These are phyloP conservation scores for Russula ochroleuca DNA, from an alignment of 768 basidiomycete genomes.

Conservation along the genomic window DNA sequence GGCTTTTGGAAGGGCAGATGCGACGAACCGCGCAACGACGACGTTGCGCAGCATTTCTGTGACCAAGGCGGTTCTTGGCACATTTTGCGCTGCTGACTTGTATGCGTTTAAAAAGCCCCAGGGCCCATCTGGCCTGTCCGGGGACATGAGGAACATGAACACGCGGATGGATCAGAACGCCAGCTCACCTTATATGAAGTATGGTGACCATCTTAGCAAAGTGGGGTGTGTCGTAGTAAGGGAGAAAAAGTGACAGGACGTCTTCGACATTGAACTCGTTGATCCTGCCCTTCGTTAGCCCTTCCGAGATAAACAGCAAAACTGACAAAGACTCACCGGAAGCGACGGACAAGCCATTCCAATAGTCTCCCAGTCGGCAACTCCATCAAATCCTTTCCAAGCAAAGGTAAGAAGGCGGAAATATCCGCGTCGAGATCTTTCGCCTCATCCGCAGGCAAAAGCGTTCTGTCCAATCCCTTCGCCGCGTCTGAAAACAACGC, in stretches of 20 bases:
- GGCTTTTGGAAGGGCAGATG: conserved; percentile 57
- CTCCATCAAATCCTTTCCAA: conserved; percentile 82
- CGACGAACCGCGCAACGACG: conserved; percentile 69
- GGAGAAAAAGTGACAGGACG: conserved; percentile 77
- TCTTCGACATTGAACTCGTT: conserved; percentile 88
- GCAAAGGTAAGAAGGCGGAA: conserved; percentile 55
- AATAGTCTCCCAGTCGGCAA: conserved; percentile 75
- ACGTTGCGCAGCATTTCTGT: conserved; percentile 69
- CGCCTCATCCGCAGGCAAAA: conserved; percentile 59
- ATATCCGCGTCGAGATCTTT: conserved; percentile 60
- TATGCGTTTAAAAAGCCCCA: conserved; percentile 71
- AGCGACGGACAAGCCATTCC: conserved; percentile 93
- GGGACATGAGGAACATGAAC: conserved; percentile 5
- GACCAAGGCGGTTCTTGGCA: conserved; percentile 70
- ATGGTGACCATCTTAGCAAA: conserved; percentile 92
- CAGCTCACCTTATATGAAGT: conserved; percentile 62
- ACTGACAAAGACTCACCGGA: conserved; percentile 54
- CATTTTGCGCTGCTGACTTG: conserved; percentile 68
- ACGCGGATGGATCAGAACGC: conserved; percentile 11
- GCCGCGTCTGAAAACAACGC: conserved; percentile 76
- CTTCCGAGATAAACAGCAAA: not conserved
- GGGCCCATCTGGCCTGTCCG: conserved; percentile 49
- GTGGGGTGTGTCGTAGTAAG: conserved; percentile 92
- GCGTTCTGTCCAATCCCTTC: conserved; percentile 71
- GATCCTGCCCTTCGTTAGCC: conserved; percentile 48